Evolutionary conservation across 1,284 basidiomycete genomes (phyloP), one percentile per base, ranked within the genome.

Genomic region (Leccinum insolens): DNA sequence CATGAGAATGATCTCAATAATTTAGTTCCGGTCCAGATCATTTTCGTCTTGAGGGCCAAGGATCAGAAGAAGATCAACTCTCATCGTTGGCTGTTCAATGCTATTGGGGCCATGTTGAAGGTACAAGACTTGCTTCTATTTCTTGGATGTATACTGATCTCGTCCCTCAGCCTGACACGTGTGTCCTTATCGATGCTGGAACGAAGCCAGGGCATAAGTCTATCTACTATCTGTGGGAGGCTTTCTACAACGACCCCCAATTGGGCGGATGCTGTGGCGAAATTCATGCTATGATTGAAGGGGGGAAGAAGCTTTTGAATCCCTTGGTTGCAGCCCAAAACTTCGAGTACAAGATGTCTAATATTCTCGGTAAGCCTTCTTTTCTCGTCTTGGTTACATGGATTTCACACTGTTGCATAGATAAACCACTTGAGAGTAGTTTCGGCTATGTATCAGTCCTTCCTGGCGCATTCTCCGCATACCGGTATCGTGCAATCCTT

Each of bases 341-440:
- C 81, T 99, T 99, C 75, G 97, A 99, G 81, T 99, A 99, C 84
- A 98, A 95, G 82, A 96, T 96, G 93, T 95, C 94, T 49, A 96
- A 96, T 79, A 97, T 98, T 74, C 84, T 96, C 31, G 94, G 93
- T 88, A 79, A 73, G 81, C 71, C n/a, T 12, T n/a, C 11, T 34
- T 28, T 17, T 49, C 17, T 59, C 7, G 4, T 41, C 20, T 22
- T 67, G 7, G 39, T 44, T 20, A 58, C 28, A 57, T 55, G 39
- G 67, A 22, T 22, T 65, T 73, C 60, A 69, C 68, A 25, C 14
- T 25, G 0, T 37, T 20, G 63, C 44, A 57, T 20, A 91, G 94
- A 95, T 77, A 96, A 97, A 79, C 96, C 96, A 3, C 85, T 97
- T 61, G 96, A 99, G 80, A 96, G 94, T 75, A 92, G 90, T 71